phyloP scores from a whole-genome alignment of 164 flowering plant species.

The Aristolochia californica region DNA sequence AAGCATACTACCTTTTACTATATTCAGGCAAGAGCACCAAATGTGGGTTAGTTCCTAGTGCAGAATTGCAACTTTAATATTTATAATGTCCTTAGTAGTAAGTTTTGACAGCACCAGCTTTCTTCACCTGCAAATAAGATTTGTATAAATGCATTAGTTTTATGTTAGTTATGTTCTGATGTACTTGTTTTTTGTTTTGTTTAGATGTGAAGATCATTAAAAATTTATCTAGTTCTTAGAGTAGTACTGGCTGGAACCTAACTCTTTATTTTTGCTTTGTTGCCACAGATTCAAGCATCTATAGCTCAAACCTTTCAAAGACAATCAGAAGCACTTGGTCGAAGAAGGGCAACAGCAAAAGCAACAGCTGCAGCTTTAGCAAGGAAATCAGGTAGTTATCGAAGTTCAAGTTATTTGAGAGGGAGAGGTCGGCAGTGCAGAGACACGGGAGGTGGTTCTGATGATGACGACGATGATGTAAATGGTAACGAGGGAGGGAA shows the following conservation, averaged over 20 bases:
- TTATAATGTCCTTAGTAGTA: too few species aligned
- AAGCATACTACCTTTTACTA: too few species aligned
- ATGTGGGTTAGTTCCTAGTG: too few species aligned
- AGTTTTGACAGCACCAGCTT: too few species aligned
- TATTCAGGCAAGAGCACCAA: too few species aligned
- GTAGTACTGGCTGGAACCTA: background rate
- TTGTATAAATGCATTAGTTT: too few species aligned
- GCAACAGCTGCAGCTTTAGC: conserved; percentile 29
- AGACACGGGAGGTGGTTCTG: conserved; percentile 46
- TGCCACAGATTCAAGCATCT: conserved; percentile 73
- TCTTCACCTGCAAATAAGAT: too few species aligned
- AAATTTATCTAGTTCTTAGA: too few species aligned
- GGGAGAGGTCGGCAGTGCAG: conserved; percentile 33
- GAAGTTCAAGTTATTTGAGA: conserved; percentile 23
- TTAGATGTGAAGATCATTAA: too few species aligned
- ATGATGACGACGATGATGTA: conserved; percentile 51
- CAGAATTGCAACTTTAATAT: too few species aligned
- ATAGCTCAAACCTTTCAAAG: conserved; percentile 69
- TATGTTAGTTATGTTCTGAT: too few species aligned
- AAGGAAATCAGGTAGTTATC: conserved; percentile 34
- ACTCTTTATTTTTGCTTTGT: background rate
- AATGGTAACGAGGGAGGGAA: conserved; percentile 47
- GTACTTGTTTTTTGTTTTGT: too few species aligned
- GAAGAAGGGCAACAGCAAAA: conserved; percentile 38
- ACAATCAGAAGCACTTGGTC: conserved; percentile 76